A percentile compares a stretch with the other conserved stretches of the same genome.
Conservation (phyloP, 1,284 basidiomycete genomes). For the Leccinum fallax region DNA sequence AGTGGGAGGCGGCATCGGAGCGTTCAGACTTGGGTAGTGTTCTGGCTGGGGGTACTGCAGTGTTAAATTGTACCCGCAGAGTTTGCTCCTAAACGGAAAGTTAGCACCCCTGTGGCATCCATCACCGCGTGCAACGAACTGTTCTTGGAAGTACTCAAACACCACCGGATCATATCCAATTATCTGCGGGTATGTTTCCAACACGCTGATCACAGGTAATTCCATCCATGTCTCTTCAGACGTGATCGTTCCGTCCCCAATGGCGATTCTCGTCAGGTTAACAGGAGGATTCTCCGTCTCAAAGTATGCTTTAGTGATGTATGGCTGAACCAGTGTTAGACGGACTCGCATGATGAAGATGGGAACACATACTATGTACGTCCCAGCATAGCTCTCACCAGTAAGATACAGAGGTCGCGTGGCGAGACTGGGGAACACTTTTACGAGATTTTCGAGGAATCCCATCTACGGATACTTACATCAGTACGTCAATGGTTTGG, state of each 20-base stretch:
- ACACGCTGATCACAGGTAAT: conserved; percentile 54
- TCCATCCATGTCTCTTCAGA: conserved; percentile 49
- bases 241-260: conserved; percentile 64
- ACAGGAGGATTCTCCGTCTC: conserved; percentile 61
- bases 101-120: neutral
- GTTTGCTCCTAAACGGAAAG: conserved; percentile 45
- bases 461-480: conserved; percentile 47
- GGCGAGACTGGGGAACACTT: conserved; percentile 64
- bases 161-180: conserved; percentile 54
- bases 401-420: conserved; percentile 62
- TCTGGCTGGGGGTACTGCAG: conserved; percentile 68
- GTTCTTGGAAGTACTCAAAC: conserved; percentile 65
- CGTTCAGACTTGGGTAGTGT: conserved; percentile 49
- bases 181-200: conserved; percentile 56
- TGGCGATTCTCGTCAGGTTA: conserved; percentile 62
- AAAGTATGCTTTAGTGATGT: conserved; percentile 71
- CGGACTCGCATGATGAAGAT: neutral
- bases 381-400: conserved; percentile 70
- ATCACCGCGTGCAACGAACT: conserved; percentile 41
- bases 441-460: conserved; percentile 64
- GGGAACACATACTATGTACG: conserved; percentile 52
- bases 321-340: conserved; percentile 47
- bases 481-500: neutral
- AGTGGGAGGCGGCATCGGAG: conserved; percentile 30
- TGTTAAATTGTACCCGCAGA: conserved; percentile 69